Evolutionary conservation across 257 asterid genomes (phyloP).

Genomic region (Primulina eburnea): DNA sequence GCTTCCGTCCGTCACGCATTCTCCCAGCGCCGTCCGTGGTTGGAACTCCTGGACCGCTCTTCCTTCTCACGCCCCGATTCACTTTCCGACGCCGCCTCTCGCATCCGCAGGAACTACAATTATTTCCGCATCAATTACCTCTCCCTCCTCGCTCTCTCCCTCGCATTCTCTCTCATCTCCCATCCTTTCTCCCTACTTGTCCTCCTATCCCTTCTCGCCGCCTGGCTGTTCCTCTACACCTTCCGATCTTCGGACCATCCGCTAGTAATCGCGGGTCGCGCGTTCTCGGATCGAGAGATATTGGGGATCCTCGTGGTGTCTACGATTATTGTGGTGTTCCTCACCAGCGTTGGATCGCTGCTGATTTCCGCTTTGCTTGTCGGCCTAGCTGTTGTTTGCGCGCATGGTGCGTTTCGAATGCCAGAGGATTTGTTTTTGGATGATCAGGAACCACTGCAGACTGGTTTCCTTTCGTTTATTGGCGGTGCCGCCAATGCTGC

Average conservation of each 20-base stretch:
- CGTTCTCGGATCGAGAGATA: constrained; percentile 46
- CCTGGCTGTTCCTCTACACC: constrained; percentile 47
- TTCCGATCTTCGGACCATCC: constrained; percentile 51
- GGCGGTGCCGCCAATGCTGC: constrained; percentile 51
- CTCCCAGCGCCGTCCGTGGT: constrained; percentile 56
- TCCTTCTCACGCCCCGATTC: constrained; percentile 50
- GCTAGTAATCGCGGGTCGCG: constrained; percentile 40
- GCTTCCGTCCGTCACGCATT: constrained; percentile 42
- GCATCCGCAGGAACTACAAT: constrained; percentile 39
- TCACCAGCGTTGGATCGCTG: constrained; percentile 50
- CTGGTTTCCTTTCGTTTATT: constrained; percentile 46
- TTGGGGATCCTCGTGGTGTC: constrained; percentile 37
- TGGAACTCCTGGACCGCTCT: constrained; percentile 46
- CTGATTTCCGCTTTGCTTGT: constrained; percentile 45
- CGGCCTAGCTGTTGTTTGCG: constrained; percentile 41
- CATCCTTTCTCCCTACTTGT: constrained; percentile 52
- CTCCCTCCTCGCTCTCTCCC: constrained; percentile 36
- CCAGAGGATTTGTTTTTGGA: constrained; percentile 54
- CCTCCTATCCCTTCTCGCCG: constrained; percentile 37
- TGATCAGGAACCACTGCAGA: constrained; percentile 45
- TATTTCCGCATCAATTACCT: constrained; percentile 53
- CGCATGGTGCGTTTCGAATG: constrained; percentile 47
- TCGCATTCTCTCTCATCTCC: constrained; percentile 48
- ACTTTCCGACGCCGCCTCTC: constrained; percentile 50
- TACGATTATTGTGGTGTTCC: constrained; percentile 45